Evolutionary conservation across 495 filamentous ascomycete species (phyloP).

Genomic region (Penicillium bovifimosum): DNA sequence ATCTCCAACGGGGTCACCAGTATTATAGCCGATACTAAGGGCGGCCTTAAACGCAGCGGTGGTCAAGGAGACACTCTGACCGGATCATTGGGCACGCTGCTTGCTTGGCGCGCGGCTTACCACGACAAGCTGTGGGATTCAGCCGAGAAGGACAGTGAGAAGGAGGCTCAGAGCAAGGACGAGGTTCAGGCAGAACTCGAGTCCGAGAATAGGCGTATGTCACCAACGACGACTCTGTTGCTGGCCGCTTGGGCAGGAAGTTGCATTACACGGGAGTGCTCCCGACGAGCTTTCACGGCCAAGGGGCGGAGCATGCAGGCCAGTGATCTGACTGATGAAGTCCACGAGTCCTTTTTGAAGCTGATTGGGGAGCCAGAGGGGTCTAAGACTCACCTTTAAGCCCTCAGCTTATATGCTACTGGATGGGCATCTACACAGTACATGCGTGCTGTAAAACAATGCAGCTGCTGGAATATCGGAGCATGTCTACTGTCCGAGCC

Average conservation of each 20-base stretch:
- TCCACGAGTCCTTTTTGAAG: constrained; percentile 74
- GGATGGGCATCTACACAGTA: neutral
- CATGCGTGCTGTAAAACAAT: neutral
- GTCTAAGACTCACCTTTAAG: constrained; percentile 38
- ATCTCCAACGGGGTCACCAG: constrained; percentile 78
- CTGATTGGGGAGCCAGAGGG: constrained; percentile 58
- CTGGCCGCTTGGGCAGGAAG: constrained; percentile 83
- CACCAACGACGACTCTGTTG: constrained; percentile 58
- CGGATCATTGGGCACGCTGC: constrained; percentile 77
- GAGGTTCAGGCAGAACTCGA: constrained; percentile 42
- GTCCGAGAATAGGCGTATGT: constrained; percentile 42
- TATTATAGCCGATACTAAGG: constrained; percentile 64
- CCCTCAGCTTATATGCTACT: neutral
- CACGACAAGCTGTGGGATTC: constrained; percentile 75
- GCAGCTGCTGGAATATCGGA: neutral
- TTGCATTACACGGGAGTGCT: constrained; percentile 85
- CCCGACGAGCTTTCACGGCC: constrained; percentile 78
- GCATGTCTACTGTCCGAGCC: neutral
- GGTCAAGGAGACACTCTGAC: constrained; percentile 97
- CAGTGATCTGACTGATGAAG: constrained; percentile 88
- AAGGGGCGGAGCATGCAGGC: constrained; percentile 89
- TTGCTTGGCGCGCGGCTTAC: constrained; percentile 86
- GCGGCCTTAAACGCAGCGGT: constrained; percentile 84
- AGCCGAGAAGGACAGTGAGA: constrained; percentile 40
- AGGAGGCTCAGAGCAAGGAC: constrained; percentile 33